Conservation (phyloP, 2,329 filamentous ascomycete genomes). For the Hymenoscyphus repandus region DNA sequence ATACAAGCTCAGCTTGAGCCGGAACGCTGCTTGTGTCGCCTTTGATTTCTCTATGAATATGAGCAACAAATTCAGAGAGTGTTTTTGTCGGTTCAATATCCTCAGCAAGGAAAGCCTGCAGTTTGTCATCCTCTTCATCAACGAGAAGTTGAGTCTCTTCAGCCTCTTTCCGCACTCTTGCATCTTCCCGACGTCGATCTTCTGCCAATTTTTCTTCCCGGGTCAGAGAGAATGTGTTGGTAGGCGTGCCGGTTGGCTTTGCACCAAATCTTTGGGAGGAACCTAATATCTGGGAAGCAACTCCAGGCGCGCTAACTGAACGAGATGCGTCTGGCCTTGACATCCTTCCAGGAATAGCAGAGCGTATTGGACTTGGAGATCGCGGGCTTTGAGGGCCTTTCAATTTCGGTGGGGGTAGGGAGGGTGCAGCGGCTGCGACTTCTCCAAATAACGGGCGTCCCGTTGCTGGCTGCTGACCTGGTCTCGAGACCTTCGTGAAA, state of each 20-base stretch:
- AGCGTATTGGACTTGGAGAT: constrained; percentile 67
- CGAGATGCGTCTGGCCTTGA: constrained; percentile 45
- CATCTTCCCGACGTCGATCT: constrained; percentile 25
- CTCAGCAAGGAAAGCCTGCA: constrained; percentile 57
- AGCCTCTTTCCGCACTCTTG: constrained; percentile 50
- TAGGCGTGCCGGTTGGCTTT: constrained; percentile 36
- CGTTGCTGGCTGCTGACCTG: constrained; percentile 38
- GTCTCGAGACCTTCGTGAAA: constrained; percentile 43
- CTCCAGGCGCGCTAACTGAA: constrained; percentile 56
- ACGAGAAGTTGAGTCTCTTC: constrained; percentile 53
- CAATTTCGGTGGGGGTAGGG: constrained; percentile 45
- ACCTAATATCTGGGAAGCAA: constrained; percentile 49
- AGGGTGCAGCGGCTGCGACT: constrained; percentile 44
- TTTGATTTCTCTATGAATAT: constrained; percentile 48
- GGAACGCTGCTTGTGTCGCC: constrained; percentile 46
- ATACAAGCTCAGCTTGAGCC: constrained; percentile 61
- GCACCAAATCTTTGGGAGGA: constrained; percentile 41
- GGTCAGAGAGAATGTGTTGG: constrained; percentile 20
- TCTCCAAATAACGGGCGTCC: constrained; percentile 48
- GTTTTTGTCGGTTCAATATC: constrained; percentile 55
- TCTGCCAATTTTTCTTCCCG: constrained; percentile 25
- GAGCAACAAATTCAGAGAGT: constrained; percentile 64
- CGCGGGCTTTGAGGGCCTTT: constrained; percentile 50
- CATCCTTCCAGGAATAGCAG: constrained; percentile 47
- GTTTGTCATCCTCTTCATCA: constrained; percentile 65